Evolutionary conservation across 2,329 filamentous ascomycete genomes (phyloP).

Genomic region (Aspergillus sp.): DNA sequence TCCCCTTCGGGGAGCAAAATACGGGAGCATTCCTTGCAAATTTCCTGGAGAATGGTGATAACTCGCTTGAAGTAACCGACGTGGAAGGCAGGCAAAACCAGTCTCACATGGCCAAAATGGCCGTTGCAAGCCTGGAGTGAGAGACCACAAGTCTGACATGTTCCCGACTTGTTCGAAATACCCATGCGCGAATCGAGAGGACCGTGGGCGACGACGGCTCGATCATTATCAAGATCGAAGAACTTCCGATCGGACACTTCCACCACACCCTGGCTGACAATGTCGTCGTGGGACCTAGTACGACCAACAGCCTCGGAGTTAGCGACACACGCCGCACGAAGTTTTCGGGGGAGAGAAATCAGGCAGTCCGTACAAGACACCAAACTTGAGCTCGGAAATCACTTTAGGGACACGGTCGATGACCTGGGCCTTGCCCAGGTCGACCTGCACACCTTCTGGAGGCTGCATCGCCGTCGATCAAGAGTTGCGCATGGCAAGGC

Average conservation of each 20-base stretch:
- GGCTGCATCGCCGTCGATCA: slow-evolving; percentile 39
- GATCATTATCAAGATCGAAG: slow-evolving; percentile 81
- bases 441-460: slow-evolving; percentile 45
- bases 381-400: slow-evolving; percentile 91
- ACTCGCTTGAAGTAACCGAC: slow-evolving; percentile 95
- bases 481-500: slow-evolving; percentile 34
- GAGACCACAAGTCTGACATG: slow-evolving; percentile 80
- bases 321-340: neutral
- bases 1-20: slow-evolving; percentile 80
- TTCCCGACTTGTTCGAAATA: slow-evolving; percentile 77
- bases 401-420: slow-evolving; percentile 84
- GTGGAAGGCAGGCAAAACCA: slow-evolving; percentile 90
- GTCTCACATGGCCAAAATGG: slow-evolving; percentile 89
- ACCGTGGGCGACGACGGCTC: slow-evolving; percentile 74
- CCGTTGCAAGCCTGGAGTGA: slow-evolving; percentile 82
- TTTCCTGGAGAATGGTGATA: slow-evolving; percentile 86
- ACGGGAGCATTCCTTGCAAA: slow-evolving; percentile 90
- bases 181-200: slow-evolving; percentile 86
- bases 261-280: slow-evolving; percentile 90
- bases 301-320: slow-evolving; percentile 7
- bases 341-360: neutral
- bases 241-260: slow-evolving; percentile 92
- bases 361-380: slow-evolving; percentile 65
- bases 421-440: slow-evolving; percentile 75
- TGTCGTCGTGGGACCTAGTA: slow-evolving; percentile 79